Percentiles rank a stretch among this genome's conserved stretches.
Conservation (phyloP, 371 early-diverging fungal species). For the Capillidium rhysosporum region DNA sequence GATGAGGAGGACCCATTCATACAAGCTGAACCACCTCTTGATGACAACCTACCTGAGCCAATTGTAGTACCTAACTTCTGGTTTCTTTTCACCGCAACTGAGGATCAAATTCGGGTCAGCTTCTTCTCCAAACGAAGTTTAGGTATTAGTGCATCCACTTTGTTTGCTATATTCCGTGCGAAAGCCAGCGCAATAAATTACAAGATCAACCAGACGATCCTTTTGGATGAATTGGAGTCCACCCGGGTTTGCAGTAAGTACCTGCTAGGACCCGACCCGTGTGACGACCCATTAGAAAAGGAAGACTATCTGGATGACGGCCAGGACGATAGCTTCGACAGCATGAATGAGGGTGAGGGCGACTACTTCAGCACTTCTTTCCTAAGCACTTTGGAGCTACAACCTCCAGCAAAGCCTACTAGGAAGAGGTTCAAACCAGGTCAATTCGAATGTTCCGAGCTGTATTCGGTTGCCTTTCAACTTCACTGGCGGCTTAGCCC, state of each 20-base stretch:
- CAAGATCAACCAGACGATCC: conserved; percentile 38
- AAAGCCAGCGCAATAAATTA: conserved; percentile 34
- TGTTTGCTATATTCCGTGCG: conserved; percentile 30
- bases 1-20: background rate
- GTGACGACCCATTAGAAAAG: conserved; percentile 12
- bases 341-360: background rate
- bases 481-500: conserved; percentile 59
- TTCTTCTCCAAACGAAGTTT: conserved; percentile 46
- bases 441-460: conserved; percentile 48
- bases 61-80: conserved; percentile 24
- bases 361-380: too few species aligned
- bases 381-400: background rate
- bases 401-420: background rate
- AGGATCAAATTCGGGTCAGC: conserved; percentile 30
- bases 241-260: conserved; percentile 51
- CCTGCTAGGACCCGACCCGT: conserved; percentile 26
- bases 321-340: conserved; percentile 5
- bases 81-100: conserved; percentile 37
- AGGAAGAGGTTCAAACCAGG: conserved; percentile 29
- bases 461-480: conserved; percentile 36
- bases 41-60: background rate
- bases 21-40: background rate
- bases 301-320: background rate
- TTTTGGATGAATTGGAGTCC: conserved; percentile 39
- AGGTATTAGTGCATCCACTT: conserved; percentile 25